These are phyloP conservation scores for Ottelia alismoides DNA, from an alignment of 106 monocot species.

Conservation along the genomic window DNA sequence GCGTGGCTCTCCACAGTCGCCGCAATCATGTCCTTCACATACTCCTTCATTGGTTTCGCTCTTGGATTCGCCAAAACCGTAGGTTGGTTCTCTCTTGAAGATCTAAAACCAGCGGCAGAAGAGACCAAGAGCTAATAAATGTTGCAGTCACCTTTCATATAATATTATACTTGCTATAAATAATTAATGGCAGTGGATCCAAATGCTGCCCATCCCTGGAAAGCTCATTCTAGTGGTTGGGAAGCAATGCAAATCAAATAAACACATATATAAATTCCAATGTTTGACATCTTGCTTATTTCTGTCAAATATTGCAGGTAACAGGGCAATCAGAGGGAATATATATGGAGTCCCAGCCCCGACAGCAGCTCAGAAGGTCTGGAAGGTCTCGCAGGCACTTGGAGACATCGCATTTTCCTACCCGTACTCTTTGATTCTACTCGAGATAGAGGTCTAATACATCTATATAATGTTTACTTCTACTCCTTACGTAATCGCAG, in stretches of 20 bases:
- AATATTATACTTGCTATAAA: too few species aligned
- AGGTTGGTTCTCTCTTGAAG: too few species aligned
- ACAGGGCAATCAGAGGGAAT: background rate
- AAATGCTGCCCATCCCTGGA: too few species aligned
- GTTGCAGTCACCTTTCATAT: too few species aligned
- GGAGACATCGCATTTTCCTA: conserved; percentile 9
- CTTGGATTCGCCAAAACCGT: conserved; percentile 9
- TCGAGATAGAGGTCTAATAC: background rate
- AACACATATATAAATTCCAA: too few species aligned
- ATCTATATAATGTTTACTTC: background rate
- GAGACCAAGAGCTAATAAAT: too few species aligned
- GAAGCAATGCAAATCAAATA: too few species aligned
- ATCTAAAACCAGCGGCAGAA: too few species aligned
- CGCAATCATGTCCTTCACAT: conserved; percentile 8
- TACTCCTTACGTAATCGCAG: background rate
- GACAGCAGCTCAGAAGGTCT: conserved; percentile 3
- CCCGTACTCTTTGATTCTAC: background rate
- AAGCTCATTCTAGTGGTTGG: too few species aligned
- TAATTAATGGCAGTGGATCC: too few species aligned
- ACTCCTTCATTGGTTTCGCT: conserved; percentile 5
- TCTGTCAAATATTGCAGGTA: background rate
- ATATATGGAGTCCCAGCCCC: background rate
- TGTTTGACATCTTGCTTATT: too few species aligned
- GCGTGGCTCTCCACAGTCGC: conserved; percentile 8
- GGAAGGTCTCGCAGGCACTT: conserved; percentile 7